A percentile compares a stretch with the other conserved stretches of the same genome.
phyloP scores from a whole-genome alignment of 2,329 filamentous ascomycete genomes.

The Phaeosphaeria sp. region DNA sequence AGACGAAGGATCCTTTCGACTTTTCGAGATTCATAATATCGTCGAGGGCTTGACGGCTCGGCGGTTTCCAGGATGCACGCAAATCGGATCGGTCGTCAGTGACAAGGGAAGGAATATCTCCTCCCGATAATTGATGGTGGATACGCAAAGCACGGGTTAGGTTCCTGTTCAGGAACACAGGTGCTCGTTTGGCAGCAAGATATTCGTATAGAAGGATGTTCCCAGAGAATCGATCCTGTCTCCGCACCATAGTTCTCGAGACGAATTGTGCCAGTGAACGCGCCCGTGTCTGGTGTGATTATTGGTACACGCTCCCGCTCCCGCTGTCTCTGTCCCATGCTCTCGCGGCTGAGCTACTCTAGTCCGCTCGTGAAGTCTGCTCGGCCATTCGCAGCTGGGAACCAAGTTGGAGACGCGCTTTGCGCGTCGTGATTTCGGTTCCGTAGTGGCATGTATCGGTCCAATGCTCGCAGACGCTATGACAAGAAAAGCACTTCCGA shows the following conservation, averaged over 20 bases:
- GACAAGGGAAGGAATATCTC: not conserved
- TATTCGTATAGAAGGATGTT: constrained; percentile 37
- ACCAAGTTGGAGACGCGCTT: not conserved
- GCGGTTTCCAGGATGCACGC: constrained; percentile 30
- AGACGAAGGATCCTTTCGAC: constrained; percentile 22
- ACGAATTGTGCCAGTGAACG: not conserved
- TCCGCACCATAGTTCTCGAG: constrained; percentile 26
- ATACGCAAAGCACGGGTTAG: constrained; percentile 24
- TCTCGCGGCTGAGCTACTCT: constrained; percentile 1
- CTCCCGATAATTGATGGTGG: constrained; percentile 19
- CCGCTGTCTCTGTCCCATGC: constrained; percentile 2
- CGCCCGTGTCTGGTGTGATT: not conserved
- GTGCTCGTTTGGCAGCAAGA: constrained; percentile 24
- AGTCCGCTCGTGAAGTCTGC: not conserved
- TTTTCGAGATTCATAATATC: constrained; percentile 35
- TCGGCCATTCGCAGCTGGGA: not conserved
- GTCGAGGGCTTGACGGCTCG: constrained; percentile 23
- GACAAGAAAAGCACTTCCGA: not conserved
- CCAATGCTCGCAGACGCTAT: not conserved
- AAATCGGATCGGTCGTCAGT: constrained; percentile 1
- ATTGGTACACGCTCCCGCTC: not conserved
- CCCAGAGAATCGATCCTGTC: constrained; percentile 24
- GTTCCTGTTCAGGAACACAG: constrained; percentile 36
- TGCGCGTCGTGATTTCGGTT: not conserved
- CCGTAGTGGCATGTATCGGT: not conserved